Conservation (phyloP, 805 yeast species). For the Barnettozyma sp. region DNA sequence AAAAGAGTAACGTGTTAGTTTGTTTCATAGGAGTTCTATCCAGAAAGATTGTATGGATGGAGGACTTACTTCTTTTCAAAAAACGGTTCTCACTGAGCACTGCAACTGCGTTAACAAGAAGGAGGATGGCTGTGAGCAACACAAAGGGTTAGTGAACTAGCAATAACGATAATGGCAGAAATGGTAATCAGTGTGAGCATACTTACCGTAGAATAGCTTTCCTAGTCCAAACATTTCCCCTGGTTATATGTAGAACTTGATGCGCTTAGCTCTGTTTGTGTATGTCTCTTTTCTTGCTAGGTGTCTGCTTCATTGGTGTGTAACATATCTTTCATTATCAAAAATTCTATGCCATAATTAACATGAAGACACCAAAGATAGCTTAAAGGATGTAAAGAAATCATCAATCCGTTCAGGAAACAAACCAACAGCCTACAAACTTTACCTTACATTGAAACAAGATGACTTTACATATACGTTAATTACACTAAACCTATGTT, state of each 20-base stretch:
- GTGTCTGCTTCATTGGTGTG: too few relatives aligned
- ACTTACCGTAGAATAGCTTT: conserved; percentile 42
- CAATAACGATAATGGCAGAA: not conserved
- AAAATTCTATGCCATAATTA: too few relatives aligned
- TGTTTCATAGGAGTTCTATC: too few relatives aligned
- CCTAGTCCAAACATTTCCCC: conserved; percentile 53
- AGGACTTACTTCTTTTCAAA: conserved; percentile 53
- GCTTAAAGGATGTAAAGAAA: too few relatives aligned
- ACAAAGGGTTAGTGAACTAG: conserved; percentile 3
- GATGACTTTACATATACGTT: conserved; percentile 10
- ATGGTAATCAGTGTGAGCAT: too few relatives aligned
- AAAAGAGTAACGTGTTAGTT: too few relatives aligned
- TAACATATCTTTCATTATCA: too few relatives aligned
- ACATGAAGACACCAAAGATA: too few relatives aligned
- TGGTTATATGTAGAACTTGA: too few relatives aligned
- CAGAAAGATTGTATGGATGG: too few relatives aligned
- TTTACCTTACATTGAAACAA: not conserved
- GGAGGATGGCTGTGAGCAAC: conserved; percentile 36
- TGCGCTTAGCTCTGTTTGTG: too few relatives aligned
- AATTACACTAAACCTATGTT: conserved; percentile 10
- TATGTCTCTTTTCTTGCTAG: too few relatives aligned
- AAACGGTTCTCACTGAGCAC: conserved; percentile 77
- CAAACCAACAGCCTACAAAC: not conserved
- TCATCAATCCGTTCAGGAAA: not conserved
- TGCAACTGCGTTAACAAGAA: conserved; percentile 68